A percentile compares a stretch with the other conserved stretches of the same genome.
Evolutionary conservation across 208 protist genomes (phyloP).

Genomic region (Trypanosoma avium): DNA sequence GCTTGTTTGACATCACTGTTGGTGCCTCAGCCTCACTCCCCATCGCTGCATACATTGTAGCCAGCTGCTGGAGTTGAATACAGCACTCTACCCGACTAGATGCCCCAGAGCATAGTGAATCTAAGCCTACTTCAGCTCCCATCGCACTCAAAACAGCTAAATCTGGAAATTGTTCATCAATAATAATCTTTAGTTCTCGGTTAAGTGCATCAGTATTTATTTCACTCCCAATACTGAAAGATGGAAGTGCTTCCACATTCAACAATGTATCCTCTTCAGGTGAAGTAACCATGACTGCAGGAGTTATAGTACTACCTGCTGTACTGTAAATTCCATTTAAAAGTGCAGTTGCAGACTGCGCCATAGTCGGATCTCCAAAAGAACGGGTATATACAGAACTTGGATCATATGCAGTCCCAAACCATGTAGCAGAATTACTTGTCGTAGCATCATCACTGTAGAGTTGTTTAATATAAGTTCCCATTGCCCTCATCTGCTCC

Average conservation of each 20-base stretch:
- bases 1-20: slow-evolving; percentile 12
- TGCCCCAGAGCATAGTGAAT: slow-evolving; percentile 3
- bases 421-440: slow-evolving; percentile 1
- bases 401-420: slow-evolving; percentile 8
- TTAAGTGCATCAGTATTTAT: neutral
- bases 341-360: slow-evolving; percentile 10
- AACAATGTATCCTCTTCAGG: slow-evolving; percentile 11
- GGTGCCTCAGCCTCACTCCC: neutral
- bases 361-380: neutral
- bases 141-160: slow-evolving; percentile 12
- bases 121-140: slow-evolving; percentile 21
- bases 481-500: slow-evolving; percentile 22
- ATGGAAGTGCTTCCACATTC: slow-evolving; percentile 12
- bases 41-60: slow-evolving; percentile 13
- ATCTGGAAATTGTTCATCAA: slow-evolving; percentile 26
- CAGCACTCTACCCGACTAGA: slow-evolving; percentile 9
- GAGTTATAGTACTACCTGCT: neutral
- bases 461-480: slow-evolving; percentile 13
- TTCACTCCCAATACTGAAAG: slow-evolving; percentile 9
- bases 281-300: slow-evolving; percentile 1
- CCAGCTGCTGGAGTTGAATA: slow-evolving; percentile 15
- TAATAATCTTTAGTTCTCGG: slow-evolving; percentile 1
- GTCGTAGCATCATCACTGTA: slow-evolving; percentile 10
- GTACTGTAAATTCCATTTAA: slow-evolving; percentile 11
- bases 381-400: slow-evolving; percentile 6